Percentiles rank a stretch among this genome's conserved stretches.
Conservation (phyloP, 805 yeast genomes). For the Myxozyma mucilagina region DNA sequence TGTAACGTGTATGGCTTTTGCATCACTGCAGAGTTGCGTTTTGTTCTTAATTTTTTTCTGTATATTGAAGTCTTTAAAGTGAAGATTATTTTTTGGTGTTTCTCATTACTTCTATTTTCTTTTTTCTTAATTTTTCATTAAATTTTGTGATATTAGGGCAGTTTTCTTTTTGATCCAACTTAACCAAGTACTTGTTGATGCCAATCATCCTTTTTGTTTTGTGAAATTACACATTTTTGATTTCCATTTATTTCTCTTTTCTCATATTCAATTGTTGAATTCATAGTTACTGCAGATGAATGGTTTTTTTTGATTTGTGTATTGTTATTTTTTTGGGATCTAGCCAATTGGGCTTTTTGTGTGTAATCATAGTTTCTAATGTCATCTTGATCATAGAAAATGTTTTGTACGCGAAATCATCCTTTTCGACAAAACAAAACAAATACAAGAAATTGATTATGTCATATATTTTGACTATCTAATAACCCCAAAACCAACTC, state of each 20-base stretch:
- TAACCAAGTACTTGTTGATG: no score
- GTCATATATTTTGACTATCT: constrained; percentile 3
- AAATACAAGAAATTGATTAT: not conserved
- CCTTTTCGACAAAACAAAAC: no score
- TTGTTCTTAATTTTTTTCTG: not conserved
- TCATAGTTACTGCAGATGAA: no score
- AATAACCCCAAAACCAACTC: constrained; percentile 42
- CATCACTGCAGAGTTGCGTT: not conserved
- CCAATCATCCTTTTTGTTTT: not conserved
- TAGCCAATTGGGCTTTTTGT: not conserved
- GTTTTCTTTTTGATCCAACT: no score
- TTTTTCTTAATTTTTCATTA: no score
- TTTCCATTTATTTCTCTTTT: not conserved
- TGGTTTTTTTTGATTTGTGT: no score
- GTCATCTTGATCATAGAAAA: no score
- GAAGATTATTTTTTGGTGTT: no score
- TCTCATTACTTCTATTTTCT: not conserved
- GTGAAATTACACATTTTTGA: not conserved
- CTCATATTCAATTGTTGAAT: not conserved
- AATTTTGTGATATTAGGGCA: no score
- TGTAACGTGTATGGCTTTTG: not conserved
- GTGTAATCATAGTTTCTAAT: not conserved
- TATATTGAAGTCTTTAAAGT: no score
- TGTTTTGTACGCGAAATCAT: no score
- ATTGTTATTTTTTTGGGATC: no score